Percentiles rank a stretch among this genome's conserved stretches.
phyloP scores from a whole-genome alignment of 345 rosid species.

The Boechera stricta region DNA sequence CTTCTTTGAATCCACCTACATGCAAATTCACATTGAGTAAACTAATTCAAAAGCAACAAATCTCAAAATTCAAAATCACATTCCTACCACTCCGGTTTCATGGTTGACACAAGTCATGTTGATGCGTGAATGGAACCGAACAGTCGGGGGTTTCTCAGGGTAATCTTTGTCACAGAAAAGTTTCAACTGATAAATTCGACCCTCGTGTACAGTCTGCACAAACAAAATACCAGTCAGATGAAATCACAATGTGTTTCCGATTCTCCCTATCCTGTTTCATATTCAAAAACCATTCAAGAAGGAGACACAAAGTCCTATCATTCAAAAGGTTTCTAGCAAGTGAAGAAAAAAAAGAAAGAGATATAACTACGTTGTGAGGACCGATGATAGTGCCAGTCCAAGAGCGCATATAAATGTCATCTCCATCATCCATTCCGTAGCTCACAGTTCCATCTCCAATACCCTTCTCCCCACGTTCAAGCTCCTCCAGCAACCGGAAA shows the following conservation, averaged over 20 bases:
- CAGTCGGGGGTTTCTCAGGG: conserved; percentile 95
- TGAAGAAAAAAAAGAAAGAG: conserved; percentile 23
- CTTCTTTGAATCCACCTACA: conserved; percentile 74
- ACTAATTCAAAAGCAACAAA: conserved; percentile 10
- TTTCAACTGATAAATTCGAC: conserved; percentile 92
- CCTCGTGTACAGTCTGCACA: conserved; percentile 87
- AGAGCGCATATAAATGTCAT: conserved; percentile 94
- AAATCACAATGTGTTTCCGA: background rate
- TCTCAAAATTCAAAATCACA: background rate
- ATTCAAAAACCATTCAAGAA: background rate
- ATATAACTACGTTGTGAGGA: conserved; percentile 77
- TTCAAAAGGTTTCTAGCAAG: background rate
- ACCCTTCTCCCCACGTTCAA: conserved; percentile 94
- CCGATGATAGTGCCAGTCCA: conserved; percentile 96
- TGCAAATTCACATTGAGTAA: background rate
- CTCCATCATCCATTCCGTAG: conserved; percentile 99
- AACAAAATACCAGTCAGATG: background rate
- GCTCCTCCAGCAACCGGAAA: conserved; percentile 84
- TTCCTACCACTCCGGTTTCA: conserved; percentile 87
- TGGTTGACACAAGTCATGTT: conserved; percentile 94
- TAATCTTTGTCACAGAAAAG: conserved; percentile 96
- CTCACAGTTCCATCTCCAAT: conserved; percentile 98
- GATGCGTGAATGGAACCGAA: conserved; percentile 90
- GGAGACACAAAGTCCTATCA: background rate
- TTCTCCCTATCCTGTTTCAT: background rate